Evolutionary conservation across 306 rosid genomes (phyloP), one percentile per base, ranked within the genome.

Genomic region (Glycine soja): DNA sequence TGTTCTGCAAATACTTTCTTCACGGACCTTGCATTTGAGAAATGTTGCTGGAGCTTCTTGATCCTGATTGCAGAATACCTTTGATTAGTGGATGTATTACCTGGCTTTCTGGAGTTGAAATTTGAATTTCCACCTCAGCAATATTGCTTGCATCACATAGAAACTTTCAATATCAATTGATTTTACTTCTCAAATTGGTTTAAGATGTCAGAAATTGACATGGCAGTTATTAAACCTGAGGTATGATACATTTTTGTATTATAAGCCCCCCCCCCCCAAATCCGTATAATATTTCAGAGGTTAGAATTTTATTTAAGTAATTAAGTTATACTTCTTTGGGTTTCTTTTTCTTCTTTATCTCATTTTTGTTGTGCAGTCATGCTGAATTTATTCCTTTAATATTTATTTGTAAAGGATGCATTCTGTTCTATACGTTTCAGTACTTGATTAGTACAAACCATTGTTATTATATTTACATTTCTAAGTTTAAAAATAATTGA

Each of bases 201-300:
- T 82, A 85, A 90, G 72, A 95, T 95, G 97, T 87, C 99, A 45
- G 98, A 93, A 88, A 77, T 74, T 84, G 94, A 85, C 74, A 85
- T 90, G 95, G 91, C 91, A 1, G 91, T 93, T 71, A 86, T 90
- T 80, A 93, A 93, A 87, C 94, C 97, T 13, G 97, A 90, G 97
- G 99, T 92, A 83, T 64, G 79, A 43, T 71, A 58, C 64, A 58
- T 43, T 59, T 14, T 81, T 52, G 9, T 15, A 45, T 30, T 30
- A 4, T 12, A 14, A 16, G 65, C 40, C 11, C 6, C 10, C 30
- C 30, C 32, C n/a, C 14, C 38, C 14, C 8, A 56, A 10, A 48
- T 53, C 69, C 57, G 5, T 74, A 54, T 42, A 24, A 24, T 24
- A 40, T 57, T 82, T 59, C 68, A 38, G 76, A 56, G 61, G 30